Percentiles rank a stretch among this genome's conserved stretches.
phyloP scores from a whole-genome alignment of 2,329 filamentous ascomycete genomes.

The Cladosporium halotolerans region DNA sequence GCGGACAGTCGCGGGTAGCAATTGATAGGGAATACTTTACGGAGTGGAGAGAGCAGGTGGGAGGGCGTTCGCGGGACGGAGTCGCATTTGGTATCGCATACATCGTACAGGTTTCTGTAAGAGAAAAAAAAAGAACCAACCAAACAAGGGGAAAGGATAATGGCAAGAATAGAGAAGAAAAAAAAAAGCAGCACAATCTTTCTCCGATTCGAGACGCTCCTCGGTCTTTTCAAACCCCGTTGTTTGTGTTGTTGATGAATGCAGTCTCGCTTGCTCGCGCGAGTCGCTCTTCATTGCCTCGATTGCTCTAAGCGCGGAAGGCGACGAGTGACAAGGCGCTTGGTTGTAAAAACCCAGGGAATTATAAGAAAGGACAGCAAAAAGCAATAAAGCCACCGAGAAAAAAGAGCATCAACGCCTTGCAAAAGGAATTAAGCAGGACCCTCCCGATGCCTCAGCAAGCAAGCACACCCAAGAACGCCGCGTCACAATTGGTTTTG shows the following conservation, averaged over 20 bases:
- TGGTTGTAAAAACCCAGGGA: background rate
- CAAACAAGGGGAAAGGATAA: no score
- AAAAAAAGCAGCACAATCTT: background rate
- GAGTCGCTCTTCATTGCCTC: background rate
- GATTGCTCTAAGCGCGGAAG: background rate
- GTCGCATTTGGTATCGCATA: background rate
- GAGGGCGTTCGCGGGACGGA: background rate
- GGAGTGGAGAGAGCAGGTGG: background rate
- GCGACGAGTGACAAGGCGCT: slow-evolving; percentile 5
- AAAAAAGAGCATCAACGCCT: slow-evolving; percentile 4
- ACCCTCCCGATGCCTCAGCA: background rate
- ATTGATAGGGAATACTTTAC: background rate
- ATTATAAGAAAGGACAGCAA: background rate
- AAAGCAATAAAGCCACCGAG: slow-evolving; percentile 5
- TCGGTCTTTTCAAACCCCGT: no score
- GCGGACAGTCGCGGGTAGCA: slow-evolving; percentile 1
- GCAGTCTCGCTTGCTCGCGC: background rate
- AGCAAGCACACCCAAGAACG: background rate
- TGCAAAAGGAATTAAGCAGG: background rate
- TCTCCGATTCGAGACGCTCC: background rate
- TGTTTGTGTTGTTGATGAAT: background rate
- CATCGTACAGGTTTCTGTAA: background rate
- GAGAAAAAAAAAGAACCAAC: no score
- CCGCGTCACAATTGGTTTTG: background rate
- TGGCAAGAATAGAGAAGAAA: background rate